These are phyloP conservation scores for Pseudopyrenochaeta lycopersici DNA, from an alignment of 2,329 filamentous ascomycete genomes.

Conservation along the genomic window DNA sequence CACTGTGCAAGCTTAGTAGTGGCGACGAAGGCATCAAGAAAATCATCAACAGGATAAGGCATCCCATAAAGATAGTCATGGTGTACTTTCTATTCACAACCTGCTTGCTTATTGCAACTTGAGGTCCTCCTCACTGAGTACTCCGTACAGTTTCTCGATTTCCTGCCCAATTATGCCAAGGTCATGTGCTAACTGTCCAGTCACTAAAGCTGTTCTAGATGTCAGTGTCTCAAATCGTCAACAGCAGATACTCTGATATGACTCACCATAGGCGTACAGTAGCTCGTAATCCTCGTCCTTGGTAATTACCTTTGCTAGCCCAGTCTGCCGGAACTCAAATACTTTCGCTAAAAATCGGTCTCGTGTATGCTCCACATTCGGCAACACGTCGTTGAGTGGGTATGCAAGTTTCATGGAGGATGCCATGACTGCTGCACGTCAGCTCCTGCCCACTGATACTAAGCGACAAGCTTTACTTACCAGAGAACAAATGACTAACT, in stretches of 20 bases:
- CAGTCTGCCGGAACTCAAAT: constrained; percentile 82
- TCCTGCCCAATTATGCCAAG: constrained; percentile 64
- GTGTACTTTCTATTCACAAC: neutral
- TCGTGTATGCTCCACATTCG: constrained; percentile 80
- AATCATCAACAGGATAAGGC: neutral
- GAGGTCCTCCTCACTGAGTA: constrained; percentile 68
- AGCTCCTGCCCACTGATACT: constrained; percentile 10
- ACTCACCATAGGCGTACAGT: constrained; percentile 85
- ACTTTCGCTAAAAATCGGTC: constrained; percentile 87
- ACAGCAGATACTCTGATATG: neutral
- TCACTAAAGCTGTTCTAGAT: constrained; percentile 64
- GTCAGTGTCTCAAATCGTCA: constrained; percentile 9
- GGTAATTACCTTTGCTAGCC: constrained; percentile 58
- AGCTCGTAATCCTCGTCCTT: constrained; percentile 88
- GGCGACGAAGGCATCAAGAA: neutral
- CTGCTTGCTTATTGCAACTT: constrained; percentile 55
- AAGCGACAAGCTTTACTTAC: constrained; percentile 47
- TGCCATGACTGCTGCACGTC: constrained; percentile 71
- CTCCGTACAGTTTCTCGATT: constrained; percentile 68
- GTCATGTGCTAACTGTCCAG: constrained; percentile 66
- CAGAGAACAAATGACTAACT: constrained; percentile 84
- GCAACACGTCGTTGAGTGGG: constrained; percentile 86
- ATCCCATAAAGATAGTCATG: neutral
- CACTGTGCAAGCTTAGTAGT: constrained; percentile 4
- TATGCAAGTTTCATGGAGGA: constrained; percentile 95